Base-by-base conservation (phyloP, 1,284 basidiomycete species). In the Stereum hirsutum region DNA sequence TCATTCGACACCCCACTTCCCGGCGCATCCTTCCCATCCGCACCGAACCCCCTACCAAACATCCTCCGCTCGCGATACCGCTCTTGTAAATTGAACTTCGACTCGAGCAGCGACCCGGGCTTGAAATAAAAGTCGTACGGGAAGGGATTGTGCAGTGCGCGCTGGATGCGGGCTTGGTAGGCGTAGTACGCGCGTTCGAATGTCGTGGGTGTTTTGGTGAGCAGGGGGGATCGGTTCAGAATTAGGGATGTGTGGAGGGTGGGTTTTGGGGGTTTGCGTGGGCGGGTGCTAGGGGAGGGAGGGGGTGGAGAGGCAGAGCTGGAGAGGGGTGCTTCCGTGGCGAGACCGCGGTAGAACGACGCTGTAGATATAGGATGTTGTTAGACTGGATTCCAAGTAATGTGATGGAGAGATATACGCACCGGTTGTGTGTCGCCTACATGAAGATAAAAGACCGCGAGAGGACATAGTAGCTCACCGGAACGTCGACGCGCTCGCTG, bases 41-140 rank as follows among this genome's bases (percentile, higher is more conserved):
- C 38, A n/a, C 66, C 68, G 52, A 78, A 80, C 6, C 63, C 65
- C 0, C 70, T 60, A 0, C 89, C 88, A 60, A 90, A 92, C 1
- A 80, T 80, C 43, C 70, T 66, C 30, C 69, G 65, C 54, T 91
- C 88, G 41, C 82, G 74, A 49, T 70, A 67, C 45, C 78, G 73
- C 56, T 92, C 85, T 54, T 89, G 79, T 42, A 76, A 61, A 39
- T 71, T 78, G 59, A 93, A 97, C 39, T 85, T 76, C 33, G 81
- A 81, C 59, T 94, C 85, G 26, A 95, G 77, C 3, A 91, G 72
- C 0, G 90, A 90, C 1, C 93, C 94, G 46, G 84, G 81, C 63
- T 94, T 94, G 74, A 97, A 98, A 71, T 96, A 98, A 62, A 96
- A 95, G 34, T 91, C 82, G 45, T 80, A 75, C 14, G 90, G 85